phyloP scores from a whole-genome alignment of 2,329 filamentous ascomycete genomes.

The Alternaria sp. region DNA sequence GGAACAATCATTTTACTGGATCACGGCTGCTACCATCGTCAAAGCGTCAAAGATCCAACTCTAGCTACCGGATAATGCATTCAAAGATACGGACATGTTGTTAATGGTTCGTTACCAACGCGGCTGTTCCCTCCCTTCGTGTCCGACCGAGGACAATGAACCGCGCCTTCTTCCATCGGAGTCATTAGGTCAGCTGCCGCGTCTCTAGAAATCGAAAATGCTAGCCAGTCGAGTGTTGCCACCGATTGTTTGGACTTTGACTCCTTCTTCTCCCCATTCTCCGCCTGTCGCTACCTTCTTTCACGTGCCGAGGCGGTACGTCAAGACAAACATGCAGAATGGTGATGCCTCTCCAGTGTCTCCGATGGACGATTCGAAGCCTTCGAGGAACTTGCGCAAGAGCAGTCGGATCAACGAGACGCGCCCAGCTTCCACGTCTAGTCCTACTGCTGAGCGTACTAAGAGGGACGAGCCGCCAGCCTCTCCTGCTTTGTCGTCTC shows the following conservation, averaged over 20 bases:
- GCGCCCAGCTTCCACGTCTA: constrained; percentile 27
- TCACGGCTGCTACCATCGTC: constrained; percentile 24
- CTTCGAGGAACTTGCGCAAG: constrained; percentile 34
- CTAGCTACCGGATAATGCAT: constrained; percentile 35
- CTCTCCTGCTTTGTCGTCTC: constrained; percentile 24
- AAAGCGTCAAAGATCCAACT: constrained; percentile 28
- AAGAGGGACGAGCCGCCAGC: constrained; percentile 27
- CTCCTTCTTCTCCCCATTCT: constrained; percentile 23
- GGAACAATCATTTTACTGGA: constrained; percentile 45
- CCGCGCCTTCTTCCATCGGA: constrained; percentile 36
- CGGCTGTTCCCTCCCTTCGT: constrained; percentile 29
- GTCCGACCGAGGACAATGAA: constrained; percentile 44
- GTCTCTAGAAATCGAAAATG: constrained; percentile 37
- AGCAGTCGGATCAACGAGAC: constrained; percentile 36
- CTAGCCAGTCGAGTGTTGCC: constrained; percentile 43
- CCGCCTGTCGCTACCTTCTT: constrained; percentile 41
- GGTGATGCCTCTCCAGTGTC: constrained; percentile 21
- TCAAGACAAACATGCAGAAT: constrained; percentile 41
- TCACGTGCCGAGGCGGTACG: constrained; percentile 45
- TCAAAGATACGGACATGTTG: constrained; percentile 40
- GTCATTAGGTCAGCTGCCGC: constrained; percentile 35
- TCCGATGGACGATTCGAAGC: constrained; percentile 30
- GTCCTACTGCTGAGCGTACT: constrained; percentile 15
- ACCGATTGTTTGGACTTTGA: constrained; percentile 33
- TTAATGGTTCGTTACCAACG: constrained; percentile 26